A percentile compares a stretch with the other conserved stretches of the same genome.
Evolutionary conservation across 1,284 basidiomycete species (phyloP).

Genomic region (Ganoderma sp.): DNA sequence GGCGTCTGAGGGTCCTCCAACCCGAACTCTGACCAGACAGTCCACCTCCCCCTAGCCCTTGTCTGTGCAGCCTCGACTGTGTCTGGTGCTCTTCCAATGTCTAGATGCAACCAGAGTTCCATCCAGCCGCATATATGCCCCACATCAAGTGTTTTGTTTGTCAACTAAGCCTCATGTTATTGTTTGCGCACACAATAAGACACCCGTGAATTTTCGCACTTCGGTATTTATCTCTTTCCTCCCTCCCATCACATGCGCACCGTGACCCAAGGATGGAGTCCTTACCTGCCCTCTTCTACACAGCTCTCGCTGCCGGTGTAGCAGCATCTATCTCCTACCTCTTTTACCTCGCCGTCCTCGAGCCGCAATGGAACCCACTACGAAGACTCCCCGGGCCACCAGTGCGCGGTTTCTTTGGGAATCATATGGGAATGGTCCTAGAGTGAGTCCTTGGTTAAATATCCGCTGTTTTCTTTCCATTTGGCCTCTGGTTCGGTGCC

Average conservation of each 20-base stretch:
- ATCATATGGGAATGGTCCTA: conserved; percentile 60
- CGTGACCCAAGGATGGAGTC: conserved; percentile 10
- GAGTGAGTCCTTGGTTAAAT: conserved; percentile 51
- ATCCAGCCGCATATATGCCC: background rate
- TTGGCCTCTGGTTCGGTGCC: background rate
- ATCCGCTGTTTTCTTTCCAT: background rate
- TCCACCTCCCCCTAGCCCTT: background rate
- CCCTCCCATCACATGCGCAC: background rate
- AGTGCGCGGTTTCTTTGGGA: conserved; percentile 51
- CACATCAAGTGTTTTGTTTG: conserved; percentile 4
- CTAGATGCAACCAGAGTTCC: background rate
- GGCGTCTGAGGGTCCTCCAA: background rate
- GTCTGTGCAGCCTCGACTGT: background rate
- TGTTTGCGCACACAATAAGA: conserved; percentile 30
- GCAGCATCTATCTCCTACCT: conserved; percentile 30
- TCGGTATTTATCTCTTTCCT: conserved; percentile 19
- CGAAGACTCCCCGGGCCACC: conserved; percentile 64
- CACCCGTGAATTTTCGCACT: conserved; percentile 9
- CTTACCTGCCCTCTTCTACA: conserved; percentile 19
- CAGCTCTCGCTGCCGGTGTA: conserved; percentile 28
- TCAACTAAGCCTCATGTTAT: conserved; percentile 14
- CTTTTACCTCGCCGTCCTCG: conserved; percentile 44
- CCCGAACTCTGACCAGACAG: background rate
- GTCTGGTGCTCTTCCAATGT: background rate
- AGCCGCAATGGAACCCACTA: conserved; percentile 57